Evolutionary conservation across 306 rosid species (phyloP).

Genomic region (Luffa aegyptiaca): DNA sequence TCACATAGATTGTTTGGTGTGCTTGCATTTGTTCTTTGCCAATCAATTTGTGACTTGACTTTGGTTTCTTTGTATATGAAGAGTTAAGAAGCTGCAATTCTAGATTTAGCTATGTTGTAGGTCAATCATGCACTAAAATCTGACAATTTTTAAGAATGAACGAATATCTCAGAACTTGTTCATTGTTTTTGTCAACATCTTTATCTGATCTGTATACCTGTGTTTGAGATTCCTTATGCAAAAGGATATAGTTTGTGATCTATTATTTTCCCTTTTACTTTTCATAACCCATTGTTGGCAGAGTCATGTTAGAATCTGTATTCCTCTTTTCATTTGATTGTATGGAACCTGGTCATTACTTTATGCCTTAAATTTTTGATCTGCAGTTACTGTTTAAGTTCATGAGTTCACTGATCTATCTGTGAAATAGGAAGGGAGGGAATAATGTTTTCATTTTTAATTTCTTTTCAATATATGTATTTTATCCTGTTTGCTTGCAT

Average conservation of each 20-base stretch:
- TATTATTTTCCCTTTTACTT: background rate
- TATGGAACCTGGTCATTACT: background rate
- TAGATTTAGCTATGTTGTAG: background rate
- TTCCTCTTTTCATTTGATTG: background rate
- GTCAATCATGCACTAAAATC: background rate
- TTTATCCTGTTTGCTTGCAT: background rate
- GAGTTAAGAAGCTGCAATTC: background rate
- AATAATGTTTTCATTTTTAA: background rate
- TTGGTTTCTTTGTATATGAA: background rate
- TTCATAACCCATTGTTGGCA: background rate
- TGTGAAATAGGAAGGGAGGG: background rate
- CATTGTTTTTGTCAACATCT: background rate
- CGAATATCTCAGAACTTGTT: no score
- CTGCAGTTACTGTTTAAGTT: background rate
- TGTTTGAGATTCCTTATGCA: background rate
- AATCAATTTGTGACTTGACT: background rate
- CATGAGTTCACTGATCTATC: background rate
- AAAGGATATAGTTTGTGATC: background rate
- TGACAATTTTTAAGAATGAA: background rate
- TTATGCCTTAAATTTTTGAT: background rate
- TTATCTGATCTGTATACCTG: background rate
- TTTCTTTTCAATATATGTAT: background rate
- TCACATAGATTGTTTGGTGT: background rate
- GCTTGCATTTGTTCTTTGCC: background rate
- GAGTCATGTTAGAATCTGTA: background rate